Base-by-base conservation (phyloP, 805 yeast species). In the Monosporozyma servazzii region DNA sequence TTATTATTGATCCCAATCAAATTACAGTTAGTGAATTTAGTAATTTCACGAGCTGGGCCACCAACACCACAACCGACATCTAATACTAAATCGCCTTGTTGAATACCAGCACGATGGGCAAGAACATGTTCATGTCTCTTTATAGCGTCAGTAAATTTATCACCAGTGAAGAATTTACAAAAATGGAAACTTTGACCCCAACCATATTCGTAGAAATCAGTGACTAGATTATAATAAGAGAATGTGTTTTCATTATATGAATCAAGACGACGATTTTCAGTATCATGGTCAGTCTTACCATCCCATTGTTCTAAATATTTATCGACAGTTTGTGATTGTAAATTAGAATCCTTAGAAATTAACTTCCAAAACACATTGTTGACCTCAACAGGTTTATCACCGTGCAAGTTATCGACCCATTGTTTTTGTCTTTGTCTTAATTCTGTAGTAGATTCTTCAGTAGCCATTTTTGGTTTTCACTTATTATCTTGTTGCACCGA, bases 61-160 rank as follows among this genome's bases (percentile, higher is more conserved):
- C 99, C 99, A 62, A 91, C 96, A 77, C 99, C 99, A 75, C 99
- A 93, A 47, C 99, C 99, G 52, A 91, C 99, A 68, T 91, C 99
- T 60, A 91, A 78, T 17, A 91, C 99, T 65, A 83, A 82, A 88
- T 86, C 86, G 60, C 81, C 79, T 60, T 82, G 86, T 60, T 75
- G 70, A 62, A 91, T 75, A 55, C 86, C 86, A 79, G 90, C 89
- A 74, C 86, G 84, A 70, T 77, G 74, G 42, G 99, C 99, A 60
- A 91, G 75, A 71, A 79, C 93, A 73, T 93, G 98, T 75, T 91
- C 99, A 71, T 91, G 99, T 75, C 96, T 84, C 39, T 98, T 98
- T 58, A 88, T 82, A 43, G 97, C 95, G 71, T 91, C 98, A 64
- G 80, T 74, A 75, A 93, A 93, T 21, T 93, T 81, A 74, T 93